Base-by-base conservation (phyloP, 1,284 basidiomycete species). In the Xerocomus minutiporus region DNA sequence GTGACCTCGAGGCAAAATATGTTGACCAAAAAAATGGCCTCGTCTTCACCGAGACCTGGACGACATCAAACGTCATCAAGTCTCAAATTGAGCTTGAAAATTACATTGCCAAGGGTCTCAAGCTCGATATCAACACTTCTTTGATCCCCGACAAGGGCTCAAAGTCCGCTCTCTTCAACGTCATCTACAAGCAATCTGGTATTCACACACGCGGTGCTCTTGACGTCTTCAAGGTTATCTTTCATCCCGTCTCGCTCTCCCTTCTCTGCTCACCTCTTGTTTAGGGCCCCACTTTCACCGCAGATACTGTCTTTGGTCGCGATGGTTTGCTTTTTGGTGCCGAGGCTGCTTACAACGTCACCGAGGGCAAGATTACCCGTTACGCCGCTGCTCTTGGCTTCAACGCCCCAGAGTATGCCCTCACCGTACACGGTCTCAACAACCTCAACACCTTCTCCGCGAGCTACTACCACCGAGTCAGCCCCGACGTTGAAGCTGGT, bases 391-490 rank as follows among this genome's bases (percentile, higher is more conserved):
- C 93, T 55, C 72, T 93, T 61, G 97, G 95, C 68, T 98, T 88
- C 84, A 92, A 89, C 69, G 95, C 95, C 46, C 92, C 95, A 48
- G 93, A 98, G 73, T 99, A 98, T 77, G 92, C 94, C 60, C 84
- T 98, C 72, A 94, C 96, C 64, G 67, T 98, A 57, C 94, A 98
- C 76, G 93, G 88, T 60, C 84, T 98, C 68, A 89, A 92, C 79
- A 98, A 97, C 84, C 76, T 97, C 72, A 90, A 88, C 68, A 88
- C 88, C 67, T 98, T 94, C 81, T 82, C 89, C 57, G 97, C 96
- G 63, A 93, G 89, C 74, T 99, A 98, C 84, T 99, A 98, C 82
- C 97, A 99, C 85, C 91, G 91, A 64, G 95, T 99, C 70, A 91
- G 81, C 73, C 71, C 76, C 64, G 95, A 98, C 70, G 93, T 97